Percentiles rank a stretch among this genome's conserved stretches.
phyloP scores from a whole-genome alignment of 495 filamentous ascomycete species.

The Aspergillus sclerotioniger region DNA sequence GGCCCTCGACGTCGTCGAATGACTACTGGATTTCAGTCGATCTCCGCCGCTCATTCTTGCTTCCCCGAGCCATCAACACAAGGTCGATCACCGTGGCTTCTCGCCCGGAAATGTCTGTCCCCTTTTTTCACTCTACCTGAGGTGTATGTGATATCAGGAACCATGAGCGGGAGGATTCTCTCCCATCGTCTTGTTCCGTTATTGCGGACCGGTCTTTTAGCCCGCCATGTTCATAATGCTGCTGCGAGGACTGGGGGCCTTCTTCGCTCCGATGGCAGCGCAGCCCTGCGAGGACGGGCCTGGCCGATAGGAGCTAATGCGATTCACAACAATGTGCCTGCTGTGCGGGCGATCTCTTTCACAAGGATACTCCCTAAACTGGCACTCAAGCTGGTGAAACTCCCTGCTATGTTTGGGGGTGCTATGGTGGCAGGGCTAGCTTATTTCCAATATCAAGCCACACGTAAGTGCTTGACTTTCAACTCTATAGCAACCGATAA shows the following conservation, averaged over 20 bases:
- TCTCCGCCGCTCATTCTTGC: background rate
- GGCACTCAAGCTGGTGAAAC: conserved; percentile 76
- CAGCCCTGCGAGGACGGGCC: conserved; percentile 59
- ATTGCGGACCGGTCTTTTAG: conserved; percentile 57
- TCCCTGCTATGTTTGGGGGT: conserved; percentile 90
- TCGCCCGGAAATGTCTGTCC: conserved; percentile 25
- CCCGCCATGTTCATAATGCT: conserved; percentile 65
- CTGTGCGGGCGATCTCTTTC: conserved; percentile 84
- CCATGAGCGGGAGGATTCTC: conserved; percentile 82
- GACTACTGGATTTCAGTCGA: background rate
- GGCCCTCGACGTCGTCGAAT: background rate
- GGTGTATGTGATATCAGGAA: conserved; percentile 40
- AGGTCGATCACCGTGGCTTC: conserved; percentile 11
- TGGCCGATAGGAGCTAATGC: conserved; percentile 74
- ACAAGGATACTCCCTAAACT: conserved; percentile 81
- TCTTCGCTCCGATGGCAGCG: conserved; percentile 61
- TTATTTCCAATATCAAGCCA: conserved; percentile 95
- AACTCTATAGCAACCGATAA: conserved; percentile 24
- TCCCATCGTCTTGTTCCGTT: conserved; percentile 67
- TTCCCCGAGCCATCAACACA: conserved; percentile 10
- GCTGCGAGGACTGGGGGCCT: conserved; percentile 64
- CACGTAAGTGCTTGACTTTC: conserved; percentile 57
- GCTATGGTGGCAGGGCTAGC: conserved; percentile 80
- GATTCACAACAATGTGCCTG: conserved; percentile 79
- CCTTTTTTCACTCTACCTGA: conserved; percentile 14